These are phyloP conservation scores for Suhomyces sp. DNA, from an alignment of 805 yeast genomes.

Conservation along the genomic window DNA sequence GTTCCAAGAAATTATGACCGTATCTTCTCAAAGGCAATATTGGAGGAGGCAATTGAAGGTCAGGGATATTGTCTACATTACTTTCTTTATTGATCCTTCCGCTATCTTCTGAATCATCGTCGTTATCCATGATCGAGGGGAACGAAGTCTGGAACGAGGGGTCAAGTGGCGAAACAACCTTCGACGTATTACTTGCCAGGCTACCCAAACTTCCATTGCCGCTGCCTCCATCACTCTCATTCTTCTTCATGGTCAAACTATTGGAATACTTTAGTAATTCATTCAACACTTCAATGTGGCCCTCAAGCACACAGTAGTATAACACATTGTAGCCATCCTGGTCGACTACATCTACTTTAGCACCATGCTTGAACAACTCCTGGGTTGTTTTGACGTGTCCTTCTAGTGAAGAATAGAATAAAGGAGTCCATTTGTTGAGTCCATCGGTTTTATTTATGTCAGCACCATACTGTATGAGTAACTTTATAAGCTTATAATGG, in stretches of 20 bases:
- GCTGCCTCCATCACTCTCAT: background rate
- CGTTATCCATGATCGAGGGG: constrained; percentile 27
- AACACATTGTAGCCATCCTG: constrained; percentile 78
- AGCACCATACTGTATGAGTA: constrained; percentile 66
- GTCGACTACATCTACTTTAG: constrained; percentile 65
- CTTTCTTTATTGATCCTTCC: constrained; percentile 25
- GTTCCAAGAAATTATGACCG: constrained; percentile 93
- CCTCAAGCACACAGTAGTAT: constrained; percentile 92
- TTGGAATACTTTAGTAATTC: constrained; percentile 49
- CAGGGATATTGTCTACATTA: constrained; percentile 79
- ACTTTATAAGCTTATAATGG: constrained; percentile 61
- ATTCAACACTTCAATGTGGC: constrained; percentile 79
- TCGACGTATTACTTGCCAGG: background rate
- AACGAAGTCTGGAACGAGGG: background rate
- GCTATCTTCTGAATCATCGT: constrained; percentile 38
- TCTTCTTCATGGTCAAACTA: constrained; percentile 3
- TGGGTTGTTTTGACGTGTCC: constrained; percentile 73
- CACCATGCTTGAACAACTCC: constrained; percentile 70
- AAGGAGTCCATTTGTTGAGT: constrained; percentile 90
- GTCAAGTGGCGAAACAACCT: background rate
- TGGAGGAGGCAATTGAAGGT: constrained; percentile 91
- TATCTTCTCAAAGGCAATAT: constrained; percentile 89
- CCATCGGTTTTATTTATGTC: constrained; percentile 78
- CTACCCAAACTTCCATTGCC: background rate
- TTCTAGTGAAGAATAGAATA: constrained; percentile 84